Evolutionary conservation across 2,329 filamentous ascomycete genomes (phyloP).

Genomic region (Chrysoporthe puriensis): DNA sequence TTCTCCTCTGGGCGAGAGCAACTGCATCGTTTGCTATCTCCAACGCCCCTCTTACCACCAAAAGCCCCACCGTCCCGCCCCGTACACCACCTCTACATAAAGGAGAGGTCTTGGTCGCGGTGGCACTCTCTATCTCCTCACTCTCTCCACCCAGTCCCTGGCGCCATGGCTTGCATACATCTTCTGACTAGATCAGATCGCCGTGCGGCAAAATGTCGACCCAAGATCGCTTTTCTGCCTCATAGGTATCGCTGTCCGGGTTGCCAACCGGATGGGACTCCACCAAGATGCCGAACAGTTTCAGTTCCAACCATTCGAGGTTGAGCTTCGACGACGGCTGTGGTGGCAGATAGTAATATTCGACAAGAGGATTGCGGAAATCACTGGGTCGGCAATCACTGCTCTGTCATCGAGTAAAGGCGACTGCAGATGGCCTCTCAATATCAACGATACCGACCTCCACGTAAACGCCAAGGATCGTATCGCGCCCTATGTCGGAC

Average conservation of each 20-base stretch:
- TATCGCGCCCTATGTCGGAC: conserved; percentile 51
- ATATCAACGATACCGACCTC: conserved; percentile 65
- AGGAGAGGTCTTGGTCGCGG: too few species aligned
- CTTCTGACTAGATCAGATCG: conserved; percentile 49
- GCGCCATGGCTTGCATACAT: too few species aligned
- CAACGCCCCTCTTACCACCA: too few species aligned
- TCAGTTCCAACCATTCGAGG: conserved; percentile 59
- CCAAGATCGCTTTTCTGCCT: conserved; percentile 64
- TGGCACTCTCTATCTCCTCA: neutral
- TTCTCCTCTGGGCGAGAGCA: neutral
- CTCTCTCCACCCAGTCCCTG: neutral
- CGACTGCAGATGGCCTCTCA: conserved; percentile 61
- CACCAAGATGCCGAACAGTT: conserved; percentile 64
- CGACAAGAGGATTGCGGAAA: conserved; percentile 70
- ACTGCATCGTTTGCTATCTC: neutral
- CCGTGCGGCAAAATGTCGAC: conserved; percentile 61
- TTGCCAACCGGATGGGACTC: conserved; percentile 71
- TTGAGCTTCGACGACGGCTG: conserved; percentile 70
- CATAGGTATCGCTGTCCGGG: conserved; percentile 67
- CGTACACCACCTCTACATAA: too few species aligned
- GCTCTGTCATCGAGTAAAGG: conserved; percentile 54
- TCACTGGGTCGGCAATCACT: conserved; percentile 62
- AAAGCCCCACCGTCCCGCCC: too few species aligned
- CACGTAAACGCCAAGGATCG: conserved; percentile 59
- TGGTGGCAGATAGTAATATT: conserved; percentile 75